Conservation (phyloP, 2,329 filamentous ascomycete species). For the Penicillium paneum region DNA sequence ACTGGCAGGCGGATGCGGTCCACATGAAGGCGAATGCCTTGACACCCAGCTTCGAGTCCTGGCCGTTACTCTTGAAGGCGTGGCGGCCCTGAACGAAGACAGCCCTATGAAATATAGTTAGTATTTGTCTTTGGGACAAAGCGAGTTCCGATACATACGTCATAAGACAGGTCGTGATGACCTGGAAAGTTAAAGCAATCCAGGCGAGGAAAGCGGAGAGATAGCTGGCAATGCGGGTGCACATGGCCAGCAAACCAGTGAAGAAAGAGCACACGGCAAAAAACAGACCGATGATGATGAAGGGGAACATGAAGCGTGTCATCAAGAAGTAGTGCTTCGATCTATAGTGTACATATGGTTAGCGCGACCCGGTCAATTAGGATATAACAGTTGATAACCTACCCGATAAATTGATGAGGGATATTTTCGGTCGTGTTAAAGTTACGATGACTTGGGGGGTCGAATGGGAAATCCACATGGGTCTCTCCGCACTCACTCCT, state of each 20-base stretch:
- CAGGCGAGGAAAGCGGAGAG: conserved; percentile 53
- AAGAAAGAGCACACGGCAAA: conserved; percentile 56
- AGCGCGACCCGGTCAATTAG: neutral
- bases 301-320: conserved; percentile 90
- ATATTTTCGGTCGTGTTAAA: conserved; percentile 57
- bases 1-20: conserved; percentile 54
- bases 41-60: conserved; percentile 51
- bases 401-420: conserved; percentile 55
- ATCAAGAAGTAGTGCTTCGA: conserved; percentile 72
- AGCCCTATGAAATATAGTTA: conserved; percentile 44
- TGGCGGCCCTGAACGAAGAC: conserved; percentile 59
- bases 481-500: conserved; percentile 63
- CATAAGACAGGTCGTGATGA: conserved; percentile 57
- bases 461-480: conserved; percentile 65
- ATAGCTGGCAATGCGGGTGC: conserved; percentile 51
- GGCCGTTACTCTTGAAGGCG: conserved; percentile 51
- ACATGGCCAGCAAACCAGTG: conserved; percentile 48
- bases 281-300: conserved; percentile 80
- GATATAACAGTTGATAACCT: conserved; percentile 22
- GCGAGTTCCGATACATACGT: conserved; percentile 51
- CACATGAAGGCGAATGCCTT: conserved; percentile 63
- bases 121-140: neutral
- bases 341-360: conserved; percentile 37
- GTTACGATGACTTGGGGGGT: conserved; percentile 53
- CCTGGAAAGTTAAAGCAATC: conserved; percentile 58